Base-by-base conservation (phyloP, 164 flowering plant genomes). In the Litsea cubeba region DNA sequence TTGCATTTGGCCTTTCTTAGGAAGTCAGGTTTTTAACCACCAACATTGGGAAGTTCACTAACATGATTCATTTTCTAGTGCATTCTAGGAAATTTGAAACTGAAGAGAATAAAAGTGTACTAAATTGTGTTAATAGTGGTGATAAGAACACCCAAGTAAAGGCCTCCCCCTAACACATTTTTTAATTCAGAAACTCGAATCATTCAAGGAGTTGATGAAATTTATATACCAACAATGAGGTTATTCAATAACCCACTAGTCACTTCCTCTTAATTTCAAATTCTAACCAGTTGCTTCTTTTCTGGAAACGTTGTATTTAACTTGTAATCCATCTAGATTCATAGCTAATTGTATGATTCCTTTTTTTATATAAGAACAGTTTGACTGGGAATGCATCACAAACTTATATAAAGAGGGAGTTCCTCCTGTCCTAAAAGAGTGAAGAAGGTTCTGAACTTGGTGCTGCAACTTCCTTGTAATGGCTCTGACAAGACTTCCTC, bases 321-420 rank as follows among this genome's bases (percentile, higher is more conserved):
- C 20, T 14, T 62, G n/a, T 62, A 72, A 40, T 25, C 12, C 30
- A 23, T 62, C 74, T n/a, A 62, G 67, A 62, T 46, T 72, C 68
- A 72, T 60, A 22, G 68, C 51, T 35, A 4, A 12, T 0, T 12
- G 17, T n/a, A 5, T n/a, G 2, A 32, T 18, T 62, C 5, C 68
- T 58, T 23, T 35, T 30, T n/a, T n/a, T n/a, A n/a, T 17, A 49
- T 3, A 22, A 12, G 22, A 24, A 66, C 20, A 64, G 54, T 57
- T 74, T 62, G 51, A 70, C 71, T 23, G 71, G 26, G 14, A 57
- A 28, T 74, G 30, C 68, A 28, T 17, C 65, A 26, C n/a, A 63
- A 54, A 57, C 51, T 68, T 74, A 74, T 74, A 50, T 30, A 67
- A 68, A 26, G 76, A 58, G 71, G 8, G 46, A 40, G 46, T 40